Evolutionary conservation across 139 green algal genomes (phyloP), one percentile per base, ranked within the genome.

Genomic region (Closterium sp.): DNA sequence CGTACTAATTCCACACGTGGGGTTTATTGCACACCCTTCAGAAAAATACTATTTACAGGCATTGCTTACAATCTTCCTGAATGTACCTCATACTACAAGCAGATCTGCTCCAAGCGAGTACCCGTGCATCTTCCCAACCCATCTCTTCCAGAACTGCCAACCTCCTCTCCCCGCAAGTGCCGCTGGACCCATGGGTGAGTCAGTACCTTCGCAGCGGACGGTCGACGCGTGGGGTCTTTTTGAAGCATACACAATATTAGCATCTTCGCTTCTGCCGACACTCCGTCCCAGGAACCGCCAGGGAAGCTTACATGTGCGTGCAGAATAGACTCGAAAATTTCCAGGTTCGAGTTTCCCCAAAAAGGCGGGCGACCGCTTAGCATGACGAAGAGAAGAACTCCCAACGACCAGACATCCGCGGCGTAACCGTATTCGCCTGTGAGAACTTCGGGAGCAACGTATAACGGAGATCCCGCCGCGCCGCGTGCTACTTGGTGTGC

Each of bases 361-460:
- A 93, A 93, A 13, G 91, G 91, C 7, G 45, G 45, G 28, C 86
- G 30, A 28, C 91, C 91, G 27, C 50, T 42, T 11, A 95, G 87
- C 45, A 95, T n/a, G 87, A 95, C 28, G 70, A 98, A 98, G 30
- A 97, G 93, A 90, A 97, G 96, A 73, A 98, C 96, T 87, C 97
- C 97, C 22, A 97, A 70, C n/a, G 93, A 96, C 97, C 97, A 98
- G 85, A 98, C 94, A 94, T 98, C 97, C 19, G 95, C 96, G 89
- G 97, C 92, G 19, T 92, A 88, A n/a, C 95, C 94, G 92, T 97
- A 98, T 90, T 96, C 94, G 0, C 96, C 94, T 89, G 95, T 90
- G 88, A 98, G 97, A 21, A 98, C 95, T 93, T 98, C 97, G 2
- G 97, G 97, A 1, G 97, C 95, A 94, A 98, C 97, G 95, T 97